Base-by-base conservation (phyloP, 306 rosid species). In the Trichosanthes truncata region DNA sequence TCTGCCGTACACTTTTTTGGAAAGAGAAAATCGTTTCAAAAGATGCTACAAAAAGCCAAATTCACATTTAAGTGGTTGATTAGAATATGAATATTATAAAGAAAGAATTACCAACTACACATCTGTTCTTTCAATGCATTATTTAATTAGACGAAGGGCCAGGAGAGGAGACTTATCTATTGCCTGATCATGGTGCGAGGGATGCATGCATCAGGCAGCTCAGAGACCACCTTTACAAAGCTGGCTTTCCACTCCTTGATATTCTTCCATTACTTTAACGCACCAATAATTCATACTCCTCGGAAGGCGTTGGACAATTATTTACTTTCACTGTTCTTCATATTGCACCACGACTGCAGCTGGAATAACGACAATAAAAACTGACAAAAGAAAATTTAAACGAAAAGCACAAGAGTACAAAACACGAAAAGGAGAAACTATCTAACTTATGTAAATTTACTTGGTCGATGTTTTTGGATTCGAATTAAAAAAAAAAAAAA, bases 181-280 rank as follows among this genome's bases (percentile, higher is more conserved):
- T 40, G 4, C 0, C 53, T 10, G 75, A 40, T 68, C 23, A n/a
- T 68, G 53, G 26, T 36, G 4, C 7, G 29, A 38, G 7, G 49
- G 26, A 38, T 68, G 75, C 75, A 41, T 68, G 75, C 13, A 68
- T 9, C 11, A 20, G 74, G 74, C 74, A 63, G 72, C 72, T 63
- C 40, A 36, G 74, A 66, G 74, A 38, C 29, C 52, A 45, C 10
- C 53, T 68, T 68, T 41, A n/a, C 2, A 68, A 40, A 68, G 20
- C 75, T 68, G 74, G 52, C 75, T 3, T 61, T 41, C 75, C 75
- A 11, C 9, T 38, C 51, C 17, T n/a, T 40, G 10, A 40, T 68
- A 40, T 11, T 41, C 75, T 41, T 41, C 5, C 75, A 12, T 40
- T 41, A 41, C 31, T 68, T 68, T 41, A 40, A 10, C 33, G 35